These are phyloP conservation scores for Letharia columbiana DNA, from an alignment of 495 filamentous ascomycete genomes.

Conservation along the genomic window DNA sequence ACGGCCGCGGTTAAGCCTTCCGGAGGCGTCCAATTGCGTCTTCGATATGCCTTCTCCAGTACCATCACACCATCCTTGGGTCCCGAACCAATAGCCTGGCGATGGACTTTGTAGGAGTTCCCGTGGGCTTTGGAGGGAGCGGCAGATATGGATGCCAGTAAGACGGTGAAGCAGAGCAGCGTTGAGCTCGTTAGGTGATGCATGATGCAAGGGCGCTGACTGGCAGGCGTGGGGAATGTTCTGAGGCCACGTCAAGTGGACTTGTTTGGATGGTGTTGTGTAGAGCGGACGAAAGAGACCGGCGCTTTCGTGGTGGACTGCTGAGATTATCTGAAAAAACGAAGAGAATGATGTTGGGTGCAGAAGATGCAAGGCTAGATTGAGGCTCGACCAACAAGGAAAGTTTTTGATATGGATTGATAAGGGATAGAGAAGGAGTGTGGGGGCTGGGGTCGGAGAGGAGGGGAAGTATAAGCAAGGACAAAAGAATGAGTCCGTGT, in stretches of 20 bases:
- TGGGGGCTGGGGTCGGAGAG: not conserved
- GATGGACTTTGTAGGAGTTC: constrained; percentile 52
- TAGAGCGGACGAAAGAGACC: not conserved
- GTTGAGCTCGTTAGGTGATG: constrained; percentile 30
- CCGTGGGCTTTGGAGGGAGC: constrained; percentile 31
- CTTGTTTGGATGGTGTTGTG: not conserved
- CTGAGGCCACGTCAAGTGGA: constrained; percentile 17
- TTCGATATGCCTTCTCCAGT: constrained; percentile 53
- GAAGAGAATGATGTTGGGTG: not conserved
- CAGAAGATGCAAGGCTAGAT: not conserved
- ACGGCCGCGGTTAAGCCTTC: constrained; percentile 31
- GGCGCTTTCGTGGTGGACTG: not conserved
- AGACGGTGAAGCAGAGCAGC: constrained; percentile 8
- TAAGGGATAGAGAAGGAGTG: not conserved
- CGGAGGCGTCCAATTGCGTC: constrained; percentile 44
- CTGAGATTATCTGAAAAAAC: not conserved
- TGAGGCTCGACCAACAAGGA: constrained; percentile 3
- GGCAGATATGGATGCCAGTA: constrained; percentile 21
- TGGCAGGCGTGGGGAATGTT: constrained; percentile 23
- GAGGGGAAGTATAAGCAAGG: not conserved
- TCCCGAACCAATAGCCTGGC: constrained; percentile 42
- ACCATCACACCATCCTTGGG: constrained; percentile 43
- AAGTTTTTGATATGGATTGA: not conserved
- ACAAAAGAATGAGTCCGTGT: constrained; percentile 14
- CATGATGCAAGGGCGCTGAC: constrained; percentile 25